Evolutionary conservation across 768 basidiomycete species (phyloP), one percentile per base, ranked within the genome.

Genomic region (Coprinopsis strossmayeri): DNA sequence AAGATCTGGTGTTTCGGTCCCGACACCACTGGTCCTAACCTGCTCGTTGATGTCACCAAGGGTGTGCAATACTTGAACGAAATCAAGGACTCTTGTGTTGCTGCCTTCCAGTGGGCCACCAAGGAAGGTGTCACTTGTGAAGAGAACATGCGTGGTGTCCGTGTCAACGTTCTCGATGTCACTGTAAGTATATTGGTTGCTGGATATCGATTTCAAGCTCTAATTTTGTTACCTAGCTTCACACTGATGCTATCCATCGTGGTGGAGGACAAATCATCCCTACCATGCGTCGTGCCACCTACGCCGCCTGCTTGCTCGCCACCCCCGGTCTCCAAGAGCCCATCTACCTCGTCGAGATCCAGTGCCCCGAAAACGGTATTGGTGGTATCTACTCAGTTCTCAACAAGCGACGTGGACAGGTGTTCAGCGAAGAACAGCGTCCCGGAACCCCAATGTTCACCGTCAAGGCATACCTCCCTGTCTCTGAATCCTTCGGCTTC

Each of bases 1-100:
- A 97, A 96, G 80, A 98, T 99, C 64, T 99, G 96, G 96, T 91
- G 90, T 71, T 99, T 99, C 78, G 96, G 95, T 59, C 96, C 96
- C 54, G 96, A 99, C 57, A 96, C 91, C 45, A 92, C 90, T 57
- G 96, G 96, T 38, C 84, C 96, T 49, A 99, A 99, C 73, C 69
- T 99, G 69, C 71, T 99, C 68, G 91, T 96, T 61, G 96, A 99
- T 71, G 90, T 87, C 58, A 97, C 96, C 60, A 99, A 98, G 81
- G 96, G 92, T 75, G 92, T 96, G 51, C 96, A 99, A 64, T 98
- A 96, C 75, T 74, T 99, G 54, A 95, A 92, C 66, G 96, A 99
- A 81, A 99, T 99, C 78, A 98, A 99, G 78, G 96, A 99, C 69
- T 98, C 96, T 57, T 96, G 93, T 67, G 81, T 99, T 66, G 95